phyloP scores from a whole-genome alignment of 345 rosid genomes.

The Eucalyptus coolabah region DNA sequence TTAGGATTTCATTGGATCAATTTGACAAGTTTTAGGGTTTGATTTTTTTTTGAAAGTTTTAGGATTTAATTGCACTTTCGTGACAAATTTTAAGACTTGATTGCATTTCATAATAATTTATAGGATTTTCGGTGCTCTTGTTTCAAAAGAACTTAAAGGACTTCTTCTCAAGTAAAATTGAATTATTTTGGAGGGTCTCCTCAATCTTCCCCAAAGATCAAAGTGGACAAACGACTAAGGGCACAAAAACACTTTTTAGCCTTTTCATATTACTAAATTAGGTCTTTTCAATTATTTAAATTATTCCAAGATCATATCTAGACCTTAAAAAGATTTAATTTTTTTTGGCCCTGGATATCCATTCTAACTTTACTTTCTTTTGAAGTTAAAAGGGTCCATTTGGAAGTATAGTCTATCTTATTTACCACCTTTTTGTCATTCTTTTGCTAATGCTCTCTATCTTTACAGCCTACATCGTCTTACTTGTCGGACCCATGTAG shows the following conservation, averaged over 20 bases:
- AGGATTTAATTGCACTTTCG: rapidly evolving
- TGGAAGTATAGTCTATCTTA: background rate
- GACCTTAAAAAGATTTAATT: background rate
- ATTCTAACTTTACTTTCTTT: background rate
- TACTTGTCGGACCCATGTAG: background rate
- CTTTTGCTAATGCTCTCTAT: constrained; percentile 1
- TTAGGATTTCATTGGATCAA: no score
- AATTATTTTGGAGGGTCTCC: background rate
- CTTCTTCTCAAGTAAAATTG: background rate
- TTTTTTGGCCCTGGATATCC: background rate
- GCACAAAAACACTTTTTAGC: background rate
- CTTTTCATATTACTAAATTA: background rate
- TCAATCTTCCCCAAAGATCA: background rate
- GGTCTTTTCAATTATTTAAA: background rate
- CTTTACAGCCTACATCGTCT: constrained; percentile 3
- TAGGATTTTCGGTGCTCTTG: no score
- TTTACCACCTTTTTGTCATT: background rate
- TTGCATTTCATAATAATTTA: no score
- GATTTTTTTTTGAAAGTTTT: no score
- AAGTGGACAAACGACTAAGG: background rate
- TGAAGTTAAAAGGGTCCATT: background rate
- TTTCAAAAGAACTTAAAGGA: background rate
- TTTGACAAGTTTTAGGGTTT: no score
- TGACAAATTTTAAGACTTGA: no score
- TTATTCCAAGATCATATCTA: background rate